These are phyloP conservation scores for Intubia oerlemansii DNA, from an alignment of 2,329 filamentous ascomycete species.

Conservation along the genomic window DNA sequence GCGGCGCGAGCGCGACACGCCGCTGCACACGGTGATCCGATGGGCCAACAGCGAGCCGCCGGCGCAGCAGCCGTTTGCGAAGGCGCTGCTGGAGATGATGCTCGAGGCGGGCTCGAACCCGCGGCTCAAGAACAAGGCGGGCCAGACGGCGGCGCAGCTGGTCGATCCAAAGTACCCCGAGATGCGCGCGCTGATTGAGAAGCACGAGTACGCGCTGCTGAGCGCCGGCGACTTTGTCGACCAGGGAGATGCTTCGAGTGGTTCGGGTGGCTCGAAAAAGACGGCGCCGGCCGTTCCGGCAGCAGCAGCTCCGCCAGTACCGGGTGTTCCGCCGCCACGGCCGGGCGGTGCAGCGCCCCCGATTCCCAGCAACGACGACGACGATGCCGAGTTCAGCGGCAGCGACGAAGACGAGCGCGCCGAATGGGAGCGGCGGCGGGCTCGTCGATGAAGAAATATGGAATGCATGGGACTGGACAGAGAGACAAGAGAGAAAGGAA, in stretches of 20 bases:
- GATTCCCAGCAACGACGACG: no score
- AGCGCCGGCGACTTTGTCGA: constrained; percentile 36
- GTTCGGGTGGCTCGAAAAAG: background rate
- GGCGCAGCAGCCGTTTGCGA: constrained; percentile 41
- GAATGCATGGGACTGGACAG: constrained; percentile 7
- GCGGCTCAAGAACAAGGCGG: constrained; percentile 45
- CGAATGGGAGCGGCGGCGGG: constrained; percentile 34
- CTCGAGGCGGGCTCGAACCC: constrained; percentile 51
- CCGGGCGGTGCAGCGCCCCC: constrained; percentile 4
- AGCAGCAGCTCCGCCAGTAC: background rate
- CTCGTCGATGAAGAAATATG: no score
- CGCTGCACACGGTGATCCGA: constrained; percentile 57
- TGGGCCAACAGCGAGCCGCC: constrained; percentile 41
- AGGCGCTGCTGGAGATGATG: constrained; percentile 54
- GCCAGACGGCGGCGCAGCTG: constrained; percentile 49
- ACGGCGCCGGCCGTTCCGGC: background rate
- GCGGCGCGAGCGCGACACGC: constrained; percentile 52
- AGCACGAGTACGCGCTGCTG: constrained; percentile 44
- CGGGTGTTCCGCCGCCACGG: no score
- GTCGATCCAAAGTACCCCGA: constrained; percentile 48
- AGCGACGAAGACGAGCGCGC: constrained; percentile 43
- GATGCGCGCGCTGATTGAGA: constrained; percentile 40
- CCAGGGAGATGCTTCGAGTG: constrained; percentile 5
- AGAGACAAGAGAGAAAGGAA: background rate
- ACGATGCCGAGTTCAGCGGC: constrained; percentile 40